These are phyloP conservation scores for Dillenia suffruticosa DNA, from an alignment of 164 flowering plant genomes.

Conservation along the genomic window DNA sequence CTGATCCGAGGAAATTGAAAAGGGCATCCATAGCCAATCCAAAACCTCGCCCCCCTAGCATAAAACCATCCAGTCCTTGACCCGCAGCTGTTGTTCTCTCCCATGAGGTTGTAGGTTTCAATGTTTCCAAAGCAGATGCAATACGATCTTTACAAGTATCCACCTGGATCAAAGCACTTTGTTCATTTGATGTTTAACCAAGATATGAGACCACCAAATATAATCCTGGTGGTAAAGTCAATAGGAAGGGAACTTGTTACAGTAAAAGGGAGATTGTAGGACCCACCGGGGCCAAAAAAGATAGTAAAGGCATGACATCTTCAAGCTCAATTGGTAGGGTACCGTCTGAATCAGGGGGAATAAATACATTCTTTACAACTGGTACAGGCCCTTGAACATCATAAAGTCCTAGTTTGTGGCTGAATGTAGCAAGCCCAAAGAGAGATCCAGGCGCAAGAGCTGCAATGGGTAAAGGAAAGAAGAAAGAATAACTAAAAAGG, in stretches of 20 bases:
- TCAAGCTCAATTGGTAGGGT: slow-evolving; percentile 69
- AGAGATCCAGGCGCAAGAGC: slow-evolving; percentile 91
- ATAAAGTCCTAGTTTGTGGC: slow-evolving; percentile 94
- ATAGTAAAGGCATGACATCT: slow-evolving; percentile 91
- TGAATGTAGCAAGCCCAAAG: slow-evolving; percentile 94
- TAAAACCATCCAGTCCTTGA: slow-evolving; percentile 80
- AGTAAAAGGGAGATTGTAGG: neutral
- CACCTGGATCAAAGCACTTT: slow-evolving; percentile 44
- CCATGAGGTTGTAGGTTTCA: slow-evolving; percentile 93
- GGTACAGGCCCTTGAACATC: slow-evolving; percentile 99
- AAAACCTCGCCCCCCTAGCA: slow-evolving; percentile 94
- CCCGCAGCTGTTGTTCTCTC: slow-evolving; percentile 76
- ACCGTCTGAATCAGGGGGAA: slow-evolving; percentile 68
- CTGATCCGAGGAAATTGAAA: slow-evolving; percentile 83
- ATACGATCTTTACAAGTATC: slow-evolving; percentile 95
- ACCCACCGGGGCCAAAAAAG: slow-evolving; percentile 96
- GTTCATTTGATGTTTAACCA: no score
- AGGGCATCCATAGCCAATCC: slow-evolving; percentile 96
- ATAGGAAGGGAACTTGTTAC: no score
- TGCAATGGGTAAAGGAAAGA: slow-evolving; percentile 18
- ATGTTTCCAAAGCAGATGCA: slow-evolving; percentile 86
- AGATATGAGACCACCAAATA: no score
- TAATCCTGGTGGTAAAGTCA: no score
- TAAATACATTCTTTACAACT: slow-evolving; percentile 86
- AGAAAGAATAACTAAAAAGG: neutral